These are phyloP conservation scores for Suillus tomentosus DNA, from an alignment of 768 basidiomycete species.

Conservation along the genomic window DNA sequence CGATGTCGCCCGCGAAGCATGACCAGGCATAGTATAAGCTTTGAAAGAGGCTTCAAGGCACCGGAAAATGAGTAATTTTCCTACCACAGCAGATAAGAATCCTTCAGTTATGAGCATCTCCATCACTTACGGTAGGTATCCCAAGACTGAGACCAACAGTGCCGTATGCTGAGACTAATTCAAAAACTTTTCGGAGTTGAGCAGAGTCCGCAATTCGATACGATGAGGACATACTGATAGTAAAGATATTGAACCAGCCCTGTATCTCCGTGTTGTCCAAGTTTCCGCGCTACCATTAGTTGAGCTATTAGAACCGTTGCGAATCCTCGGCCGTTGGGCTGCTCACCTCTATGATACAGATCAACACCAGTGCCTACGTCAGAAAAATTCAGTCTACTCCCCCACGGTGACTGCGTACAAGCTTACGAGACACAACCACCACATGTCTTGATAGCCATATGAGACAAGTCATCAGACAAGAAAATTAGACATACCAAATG, in stretches of 20 bases:
- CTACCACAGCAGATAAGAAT: constrained; percentile 40
- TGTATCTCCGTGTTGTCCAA: constrained; percentile 54
- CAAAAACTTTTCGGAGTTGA: constrained; percentile 60
- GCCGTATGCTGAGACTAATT: constrained; percentile 86
- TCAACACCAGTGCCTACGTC: constrained; percentile 71
- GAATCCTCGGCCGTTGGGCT: background rate
- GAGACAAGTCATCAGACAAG: background rate
- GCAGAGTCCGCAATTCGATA: background rate
- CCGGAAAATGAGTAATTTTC: constrained; percentile 82
- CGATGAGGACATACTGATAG: constrained; percentile 54
- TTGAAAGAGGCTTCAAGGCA: constrained; percentile 76
- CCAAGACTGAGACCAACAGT: constrained; percentile 90
- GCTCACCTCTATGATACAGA: constrained; percentile 91
- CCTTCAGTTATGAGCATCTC: background rate
- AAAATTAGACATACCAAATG: constrained; percentile 64
- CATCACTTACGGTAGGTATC: constrained; percentile 63
- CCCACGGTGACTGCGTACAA: background rate
- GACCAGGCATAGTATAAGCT: constrained; percentile 82
- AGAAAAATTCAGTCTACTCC: constrained; percentile 1
- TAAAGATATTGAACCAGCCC: constrained; percentile 85
- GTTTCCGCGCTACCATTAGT: constrained; percentile 51
- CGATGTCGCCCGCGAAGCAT: constrained; percentile 96
- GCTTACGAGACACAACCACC: constrained; percentile 71
- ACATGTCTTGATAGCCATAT: constrained; percentile 69
- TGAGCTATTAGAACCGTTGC: constrained; percentile 5